Percentiles rank a stretch among this genome's conserved stretches.
These are phyloP conservation scores for Dryas drummondii DNA, from an alignment of 306 rosid species.

Conservation along the genomic window DNA sequence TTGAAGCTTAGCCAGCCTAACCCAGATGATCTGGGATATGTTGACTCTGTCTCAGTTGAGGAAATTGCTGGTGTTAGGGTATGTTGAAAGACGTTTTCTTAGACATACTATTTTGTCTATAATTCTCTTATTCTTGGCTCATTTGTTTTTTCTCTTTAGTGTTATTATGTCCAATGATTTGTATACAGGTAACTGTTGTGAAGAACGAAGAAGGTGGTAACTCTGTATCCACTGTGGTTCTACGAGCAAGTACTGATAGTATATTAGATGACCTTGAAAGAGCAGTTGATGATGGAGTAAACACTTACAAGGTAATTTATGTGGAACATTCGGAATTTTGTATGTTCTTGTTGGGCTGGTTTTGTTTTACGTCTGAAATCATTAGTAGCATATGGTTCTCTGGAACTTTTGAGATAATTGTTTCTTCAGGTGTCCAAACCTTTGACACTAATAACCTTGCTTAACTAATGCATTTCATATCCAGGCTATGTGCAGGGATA, in stretches of 20 bases:
- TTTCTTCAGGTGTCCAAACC: not conserved
- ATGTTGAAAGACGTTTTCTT: constrained; percentile 26
- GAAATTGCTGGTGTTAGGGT: constrained; percentile 96
- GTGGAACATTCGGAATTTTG: not conserved
- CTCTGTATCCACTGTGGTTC: constrained; percentile 72
- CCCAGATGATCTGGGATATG: constrained; percentile 88
- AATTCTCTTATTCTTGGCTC: not conserved
- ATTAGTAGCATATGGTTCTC: not conserved
- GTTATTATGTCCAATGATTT: constrained; percentile 3
- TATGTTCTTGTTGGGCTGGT: constrained; percentile 7
- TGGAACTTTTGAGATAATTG: constrained; percentile 3
- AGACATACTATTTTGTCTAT: not conserved
- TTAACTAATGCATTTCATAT: constrained; percentile 25
- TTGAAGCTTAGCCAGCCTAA: constrained; percentile 92
- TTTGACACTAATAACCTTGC: constrained; percentile 12
- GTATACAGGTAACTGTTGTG: constrained; percentile 63
- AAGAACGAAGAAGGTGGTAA: constrained; percentile 90
- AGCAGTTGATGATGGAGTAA: constrained; percentile 96
- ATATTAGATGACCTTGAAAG: constrained; percentile 90
- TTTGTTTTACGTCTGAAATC: not conserved
- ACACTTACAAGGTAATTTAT: constrained; percentile 76
- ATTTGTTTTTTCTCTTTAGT: not conserved
- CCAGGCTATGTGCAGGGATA: constrained; percentile 90
- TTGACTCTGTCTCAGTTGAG: constrained; percentile 78
- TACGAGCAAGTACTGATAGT: constrained; percentile 89